Evolutionary conservation across 2,329 filamentous ascomycete genomes (phyloP).

Genomic region (Beauveria medogensis): DNA sequence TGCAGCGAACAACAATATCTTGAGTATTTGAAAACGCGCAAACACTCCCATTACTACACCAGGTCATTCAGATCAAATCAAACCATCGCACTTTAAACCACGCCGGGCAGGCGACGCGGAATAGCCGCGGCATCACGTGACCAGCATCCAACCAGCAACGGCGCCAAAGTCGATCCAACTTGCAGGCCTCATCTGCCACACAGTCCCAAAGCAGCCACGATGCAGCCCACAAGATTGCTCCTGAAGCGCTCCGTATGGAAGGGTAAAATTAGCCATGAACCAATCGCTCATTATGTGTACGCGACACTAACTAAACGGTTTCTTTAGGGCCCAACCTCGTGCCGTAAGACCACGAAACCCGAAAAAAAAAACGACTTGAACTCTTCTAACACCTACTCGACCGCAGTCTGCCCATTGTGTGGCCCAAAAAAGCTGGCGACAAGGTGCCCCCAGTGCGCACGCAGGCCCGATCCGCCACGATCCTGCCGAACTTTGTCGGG

Average conservation of each 20-base stretch:
- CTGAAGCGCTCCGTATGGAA: slow-evolving; percentile 81
- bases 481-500: slow-evolving; percentile 86
- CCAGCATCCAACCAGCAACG: not conserved
- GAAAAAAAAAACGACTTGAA: not conserved
- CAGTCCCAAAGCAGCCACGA: slow-evolving; percentile 28
- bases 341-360: slow-evolving; percentile 34
- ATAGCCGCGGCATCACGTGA: slow-evolving; percentile 5
- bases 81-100: not conserved
- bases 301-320: not conserved
- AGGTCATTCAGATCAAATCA: not conserved
- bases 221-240: slow-evolving; percentile 62
- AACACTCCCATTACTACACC: no score
- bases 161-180: not conserved
- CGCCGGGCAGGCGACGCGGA: not conserved
- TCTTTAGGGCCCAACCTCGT: slow-evolving; percentile 43
- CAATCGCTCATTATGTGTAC: not conserved
- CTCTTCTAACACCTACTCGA: slow-evolving; percentile 10
- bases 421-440: slow-evolving; percentile 50
- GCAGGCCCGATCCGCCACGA: slow-evolving; percentile 79
- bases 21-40: not conserved
- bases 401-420: slow-evolving; percentile 54
- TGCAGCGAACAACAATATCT: no score
- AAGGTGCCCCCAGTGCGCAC: slow-evolving; percentile 69
- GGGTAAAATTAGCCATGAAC: slow-evolving; percentile 41
- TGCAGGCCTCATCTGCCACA: not conserved